phyloP scores from a whole-genome alignment of 495 filamentous ascomycete species.

The Ascobolus immersus region DNA sequence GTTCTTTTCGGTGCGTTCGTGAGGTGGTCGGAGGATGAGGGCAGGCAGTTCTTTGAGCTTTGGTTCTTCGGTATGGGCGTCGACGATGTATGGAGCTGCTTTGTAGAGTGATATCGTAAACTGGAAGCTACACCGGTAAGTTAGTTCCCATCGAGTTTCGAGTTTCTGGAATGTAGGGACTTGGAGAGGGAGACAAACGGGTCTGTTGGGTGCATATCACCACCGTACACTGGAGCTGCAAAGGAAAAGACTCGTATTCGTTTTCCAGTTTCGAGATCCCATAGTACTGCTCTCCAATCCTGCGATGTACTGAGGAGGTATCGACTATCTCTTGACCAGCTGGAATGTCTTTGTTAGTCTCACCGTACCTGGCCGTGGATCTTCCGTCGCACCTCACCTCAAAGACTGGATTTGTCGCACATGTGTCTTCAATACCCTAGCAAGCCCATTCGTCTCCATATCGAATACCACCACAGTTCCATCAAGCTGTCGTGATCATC shows the following conservation, averaged over 20 bases:
- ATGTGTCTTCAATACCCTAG: slow-evolving; percentile 76
- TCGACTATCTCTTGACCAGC: slow-evolving; percentile 76
- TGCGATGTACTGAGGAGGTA: slow-evolving; percentile 88
- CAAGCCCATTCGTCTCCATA: slow-evolving; percentile 83
- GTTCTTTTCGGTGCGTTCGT: slow-evolving; percentile 48
- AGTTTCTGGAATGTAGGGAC: not conserved
- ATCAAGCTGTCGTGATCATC: slow-evolving; percentile 37
- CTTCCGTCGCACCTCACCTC: slow-evolving; percentile 20
- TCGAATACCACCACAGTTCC: slow-evolving; percentile 91
- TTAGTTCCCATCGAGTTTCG: not conserved
- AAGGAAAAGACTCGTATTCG: slow-evolving; percentile 52
- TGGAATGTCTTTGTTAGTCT: slow-evolving; percentile 15
- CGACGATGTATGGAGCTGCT: slow-evolving; percentile 69
- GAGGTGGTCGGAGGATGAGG: slow-evolving; percentile 53
- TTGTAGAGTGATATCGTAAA: slow-evolving; percentile 82
- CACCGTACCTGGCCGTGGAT: not conserved
- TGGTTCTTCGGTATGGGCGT: slow-evolving; percentile 37
- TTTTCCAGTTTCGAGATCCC: slow-evolving; percentile 41
- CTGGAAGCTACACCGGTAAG: slow-evolving; percentile 31
- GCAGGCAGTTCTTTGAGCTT: slow-evolving; percentile 37
- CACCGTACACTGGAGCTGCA: slow-evolving; percentile 78
- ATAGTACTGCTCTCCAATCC: slow-evolving; percentile 84
- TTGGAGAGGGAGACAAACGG: slow-evolving; percentile 30
- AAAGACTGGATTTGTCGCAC: slow-evolving; percentile 71
- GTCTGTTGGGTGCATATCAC: slow-evolving; percentile 76